Evolutionary conservation across 768 basidiomycete genomes (phyloP), one percentile per base, ranked within the genome.

Genomic region (Xerocomellus intermedius): DNA sequence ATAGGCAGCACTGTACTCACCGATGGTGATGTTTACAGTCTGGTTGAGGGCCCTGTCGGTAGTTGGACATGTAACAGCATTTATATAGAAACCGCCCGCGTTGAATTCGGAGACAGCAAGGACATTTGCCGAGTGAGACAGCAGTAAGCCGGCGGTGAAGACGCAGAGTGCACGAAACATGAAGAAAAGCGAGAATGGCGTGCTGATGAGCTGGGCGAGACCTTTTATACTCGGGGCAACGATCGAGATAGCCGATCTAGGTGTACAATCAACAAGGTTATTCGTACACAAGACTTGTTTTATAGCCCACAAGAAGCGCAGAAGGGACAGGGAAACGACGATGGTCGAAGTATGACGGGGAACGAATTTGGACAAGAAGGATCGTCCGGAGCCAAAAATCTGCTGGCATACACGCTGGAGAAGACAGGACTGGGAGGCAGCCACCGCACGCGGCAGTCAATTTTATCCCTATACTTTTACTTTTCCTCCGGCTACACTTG

Each of bases 1-100:
- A 50, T 50, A 54, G 13, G 39, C 36, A 43, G 33, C 8, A 10
- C n/a, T n/a, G 36, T 42, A 61, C 80, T 53, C 56, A 84, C 83
- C 74, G 4, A 85, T 73, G 13, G 73, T 54, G 22, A 84, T 75
- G 43, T 77, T 66, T 16, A 79, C 70, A 7, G 48, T 24, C 44
- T 59, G 42, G 5, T 52, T 56, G 52, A 74, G 66, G 45, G 64
- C 62, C 41, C 80, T 74, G 54, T 77, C 75, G 3, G 73, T 50
- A 4, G 80, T 79, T 43, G 70, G 63, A 61, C 83, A 84, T 5
- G 60, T 65, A 4, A 70, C 75, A 0, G 64, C 63, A 21, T 59
- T 66, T 54, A 75, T 70, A 3, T 48, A 2, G 48, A 79, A 79
- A 5, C 68, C 61, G 21, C 64, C 59, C 0, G 79, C 79, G 43